phyloP scores from a whole-genome alignment of 2,329 filamentous ascomycete genomes.

The Fusarium dimerum region DNA sequence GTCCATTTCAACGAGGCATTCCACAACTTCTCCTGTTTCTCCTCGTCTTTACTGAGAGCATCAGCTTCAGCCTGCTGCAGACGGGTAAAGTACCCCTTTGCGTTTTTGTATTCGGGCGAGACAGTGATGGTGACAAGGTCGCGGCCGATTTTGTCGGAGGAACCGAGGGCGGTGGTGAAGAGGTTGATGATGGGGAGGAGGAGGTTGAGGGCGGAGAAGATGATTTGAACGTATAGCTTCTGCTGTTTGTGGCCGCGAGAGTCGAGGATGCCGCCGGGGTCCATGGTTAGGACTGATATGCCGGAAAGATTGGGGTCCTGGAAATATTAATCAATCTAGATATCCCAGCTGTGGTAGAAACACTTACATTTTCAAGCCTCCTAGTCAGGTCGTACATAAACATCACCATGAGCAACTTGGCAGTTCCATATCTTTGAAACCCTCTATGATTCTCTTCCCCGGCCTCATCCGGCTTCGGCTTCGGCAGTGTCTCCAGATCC shows the following conservation, averaged over 20 bases:
- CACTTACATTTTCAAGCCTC: constrained; percentile 11
- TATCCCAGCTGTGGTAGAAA: not conserved
- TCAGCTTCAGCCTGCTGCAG: not conserved
- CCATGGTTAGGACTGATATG: constrained; percentile 24
- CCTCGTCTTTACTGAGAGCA: not conserved
- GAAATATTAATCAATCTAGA: not conserved
- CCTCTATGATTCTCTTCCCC: constrained; percentile 21
- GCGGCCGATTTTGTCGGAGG: constrained; percentile 11
- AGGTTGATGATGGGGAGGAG: constrained; percentile 8
- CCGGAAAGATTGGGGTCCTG: constrained; percentile 17
- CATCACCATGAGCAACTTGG: constrained; percentile 26
- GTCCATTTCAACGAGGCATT: constrained; percentile 21
- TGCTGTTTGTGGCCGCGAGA: constrained; percentile 19
- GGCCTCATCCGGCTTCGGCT: constrained; percentile 1
- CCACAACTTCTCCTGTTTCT: constrained; percentile 9
- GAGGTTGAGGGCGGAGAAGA: not conserved
- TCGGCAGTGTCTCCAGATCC: constrained; percentile 4
- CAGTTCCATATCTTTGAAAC: constrained; percentile 23
- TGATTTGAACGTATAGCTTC: constrained; percentile 1
- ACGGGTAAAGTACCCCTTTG: constrained; percentile 15
- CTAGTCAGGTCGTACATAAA: constrained; percentile 28
- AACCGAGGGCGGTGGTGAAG: constrained; percentile 11
- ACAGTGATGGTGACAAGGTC: constrained; percentile 9
- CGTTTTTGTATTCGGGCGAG: not conserved
- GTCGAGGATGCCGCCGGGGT: constrained; percentile 24